Evolutionary conservation across 768 basidiomycete species (phyloP).

Genomic region (Russula sp.): DNA sequence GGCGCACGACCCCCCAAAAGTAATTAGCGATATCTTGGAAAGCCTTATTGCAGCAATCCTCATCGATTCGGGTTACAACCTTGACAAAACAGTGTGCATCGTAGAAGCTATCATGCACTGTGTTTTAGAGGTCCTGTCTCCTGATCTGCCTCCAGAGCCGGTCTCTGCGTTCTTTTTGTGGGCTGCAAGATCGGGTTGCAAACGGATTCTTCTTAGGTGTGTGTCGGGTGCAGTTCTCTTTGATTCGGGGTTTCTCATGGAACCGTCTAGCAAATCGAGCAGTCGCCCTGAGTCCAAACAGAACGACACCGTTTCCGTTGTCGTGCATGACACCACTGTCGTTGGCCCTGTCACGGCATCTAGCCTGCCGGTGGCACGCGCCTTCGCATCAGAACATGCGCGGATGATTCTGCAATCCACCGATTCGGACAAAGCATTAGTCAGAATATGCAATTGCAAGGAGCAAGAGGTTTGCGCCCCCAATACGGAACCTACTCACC

Average conservation of each 20-base stretch:
- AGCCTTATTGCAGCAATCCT: constrained; percentile 80
- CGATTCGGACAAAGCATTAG: constrained; percentile 40
- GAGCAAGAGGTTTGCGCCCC: constrained; percentile 19
- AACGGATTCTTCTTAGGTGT: constrained; percentile 41
- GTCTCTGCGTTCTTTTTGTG: constrained; percentile 66
- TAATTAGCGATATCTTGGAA: constrained; percentile 78
- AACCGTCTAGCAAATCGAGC: constrained; percentile 35
- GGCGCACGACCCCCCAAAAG: constrained; percentile 84
- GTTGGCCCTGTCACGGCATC: constrained; percentile 56
- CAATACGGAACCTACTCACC: not conserved
- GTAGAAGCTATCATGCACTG: constrained; percentile 62
- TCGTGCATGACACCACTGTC: constrained; percentile 52
- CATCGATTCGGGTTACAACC: constrained; percentile 70
- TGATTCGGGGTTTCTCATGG: constrained; percentile 21
- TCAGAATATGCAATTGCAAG: constrained; percentile 39
- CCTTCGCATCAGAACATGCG: constrained; percentile 60
- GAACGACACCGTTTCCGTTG: constrained; percentile 49
- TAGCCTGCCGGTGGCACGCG: constrained; percentile 58
- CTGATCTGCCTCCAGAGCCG: constrained; percentile 61
- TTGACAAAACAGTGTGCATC: constrained; percentile 58
- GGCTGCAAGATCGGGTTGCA: constrained; percentile 55
- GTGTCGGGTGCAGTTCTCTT: constrained; percentile 25
- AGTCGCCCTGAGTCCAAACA: constrained; percentile 40
- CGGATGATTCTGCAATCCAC: constrained; percentile 46
- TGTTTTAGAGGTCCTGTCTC: constrained; percentile 53